These are phyloP conservation scores for Chrysanthemum makinoi DNA, from an alignment of 129 eudicot species.

Conservation along the genomic window DNA sequence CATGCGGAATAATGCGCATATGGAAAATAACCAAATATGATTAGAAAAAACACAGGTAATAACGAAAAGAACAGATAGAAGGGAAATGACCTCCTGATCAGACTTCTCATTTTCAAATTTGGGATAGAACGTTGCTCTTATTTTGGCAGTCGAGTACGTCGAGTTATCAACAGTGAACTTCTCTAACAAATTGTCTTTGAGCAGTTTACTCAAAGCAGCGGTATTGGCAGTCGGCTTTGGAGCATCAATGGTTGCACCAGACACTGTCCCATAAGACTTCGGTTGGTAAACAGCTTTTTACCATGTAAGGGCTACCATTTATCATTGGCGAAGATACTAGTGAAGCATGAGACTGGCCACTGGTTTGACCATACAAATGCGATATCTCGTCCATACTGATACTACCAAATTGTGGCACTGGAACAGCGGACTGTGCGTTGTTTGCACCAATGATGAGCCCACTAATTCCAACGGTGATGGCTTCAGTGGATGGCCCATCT, in stretches of 20 bases:
- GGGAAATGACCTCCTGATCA: constrained; percentile 80
- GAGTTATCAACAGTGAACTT: constrained; percentile 70
- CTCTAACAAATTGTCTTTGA: constrained; percentile 53
- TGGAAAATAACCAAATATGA: too few species aligned
- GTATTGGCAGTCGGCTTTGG: constrained; percentile 23
- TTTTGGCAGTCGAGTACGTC: constrained; percentile 67
- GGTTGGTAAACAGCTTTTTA: constrained; percentile 44
- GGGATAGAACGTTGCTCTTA: constrained; percentile 94
- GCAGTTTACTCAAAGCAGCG: constrained; percentile 43
- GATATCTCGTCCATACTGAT: constrained; percentile 12
- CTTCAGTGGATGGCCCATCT: constrained; percentile 37
- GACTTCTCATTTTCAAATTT: constrained; percentile 98
- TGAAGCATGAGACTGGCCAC: constrained; percentile 28
- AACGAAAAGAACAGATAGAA: background rate
- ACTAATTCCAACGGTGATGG: constrained; percentile 33
- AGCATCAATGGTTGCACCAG: constrained; percentile 38
- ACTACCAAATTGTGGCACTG: constrained; percentile 29
- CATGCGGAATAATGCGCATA: background rate
- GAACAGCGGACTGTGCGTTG: constrained; percentile 38
- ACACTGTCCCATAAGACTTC: constrained; percentile 56
- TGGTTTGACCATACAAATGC: constrained; percentile 9
- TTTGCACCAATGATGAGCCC: constrained; percentile 40
- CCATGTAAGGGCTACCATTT: constrained; percentile 37
- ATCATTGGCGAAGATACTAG: constrained; percentile 8
- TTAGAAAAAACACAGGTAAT: background rate